phyloP scores from a whole-genome alignment of 306 rosid species.

The Benincasa hispida region DNA sequence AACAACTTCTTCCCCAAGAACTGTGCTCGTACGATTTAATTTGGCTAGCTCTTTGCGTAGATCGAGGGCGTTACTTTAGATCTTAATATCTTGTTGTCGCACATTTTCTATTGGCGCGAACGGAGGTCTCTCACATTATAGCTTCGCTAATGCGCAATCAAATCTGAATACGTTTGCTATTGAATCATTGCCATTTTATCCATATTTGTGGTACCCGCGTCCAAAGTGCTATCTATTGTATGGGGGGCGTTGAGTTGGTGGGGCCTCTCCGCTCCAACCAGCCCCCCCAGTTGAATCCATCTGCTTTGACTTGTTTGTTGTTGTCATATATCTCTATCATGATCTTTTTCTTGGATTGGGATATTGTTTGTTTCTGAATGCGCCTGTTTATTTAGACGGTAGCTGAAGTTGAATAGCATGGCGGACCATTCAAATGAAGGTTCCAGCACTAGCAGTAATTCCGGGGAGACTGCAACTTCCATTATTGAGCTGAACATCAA shows the following conservation, averaged over 20 bases:
- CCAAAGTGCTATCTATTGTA: neutral
- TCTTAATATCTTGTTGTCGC: neutral
- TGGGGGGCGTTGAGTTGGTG: neutral
- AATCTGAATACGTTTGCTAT: neutral
- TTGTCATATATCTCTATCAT: neutral
- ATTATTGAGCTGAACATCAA: conserved; percentile 72
- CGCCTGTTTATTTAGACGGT: conserved; percentile 5
- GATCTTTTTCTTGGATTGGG: neutral
- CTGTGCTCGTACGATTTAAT: neutral
- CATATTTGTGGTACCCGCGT: neutral
- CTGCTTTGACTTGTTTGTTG: neutral
- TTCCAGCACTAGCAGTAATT: conserved; percentile 33
- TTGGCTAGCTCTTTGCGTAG: neutral
- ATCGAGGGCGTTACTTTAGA: neutral
- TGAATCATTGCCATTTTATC: neutral
- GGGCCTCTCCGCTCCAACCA: neutral
- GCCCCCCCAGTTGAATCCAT: neutral
- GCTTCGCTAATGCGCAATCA: neutral
- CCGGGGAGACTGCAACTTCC: conserved; percentile 46
- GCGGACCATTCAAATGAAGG: conserved; percentile 52
- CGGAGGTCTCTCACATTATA: neutral
- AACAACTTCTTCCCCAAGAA: neutral
- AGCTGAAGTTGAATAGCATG: conserved; percentile 36
- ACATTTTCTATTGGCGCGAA: neutral
- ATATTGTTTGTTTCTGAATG: conserved; percentile 10